Conservation (phyloP, 257 asterid genomes). For the Salvia hispanica region DNA sequence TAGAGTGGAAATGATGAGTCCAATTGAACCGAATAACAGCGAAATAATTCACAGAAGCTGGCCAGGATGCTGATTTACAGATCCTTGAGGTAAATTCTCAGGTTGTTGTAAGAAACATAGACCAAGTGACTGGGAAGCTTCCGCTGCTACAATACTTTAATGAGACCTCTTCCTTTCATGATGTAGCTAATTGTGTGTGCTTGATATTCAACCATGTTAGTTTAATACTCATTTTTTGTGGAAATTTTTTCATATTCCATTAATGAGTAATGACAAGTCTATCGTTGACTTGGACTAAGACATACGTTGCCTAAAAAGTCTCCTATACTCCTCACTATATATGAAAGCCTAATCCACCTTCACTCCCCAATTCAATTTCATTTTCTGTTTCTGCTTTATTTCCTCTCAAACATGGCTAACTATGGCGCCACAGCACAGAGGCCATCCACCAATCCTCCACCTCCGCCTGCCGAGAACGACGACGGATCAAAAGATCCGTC, state of each 20-base stretch:
- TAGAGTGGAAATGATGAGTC: no score
- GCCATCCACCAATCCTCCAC: slow-evolving; percentile 36
- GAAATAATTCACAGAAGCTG: slow-evolving; percentile 55
- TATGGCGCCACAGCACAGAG: slow-evolving; percentile 53
- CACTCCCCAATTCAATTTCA: not conserved
- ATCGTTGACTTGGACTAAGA: no score
- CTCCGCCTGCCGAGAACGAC: slow-evolving; percentile 22
- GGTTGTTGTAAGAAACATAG: slow-evolving; percentile 13
- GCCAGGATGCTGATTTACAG: slow-evolving; percentile 63
- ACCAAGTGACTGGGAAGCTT: not conserved
- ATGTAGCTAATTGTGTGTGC: not conserved
- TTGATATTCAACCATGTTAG: not conserved
- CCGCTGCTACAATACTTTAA: not conserved
- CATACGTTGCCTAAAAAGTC: no score
- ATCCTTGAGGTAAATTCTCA: slow-evolving; percentile 19
- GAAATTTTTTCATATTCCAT: not conserved
- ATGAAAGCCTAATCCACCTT: not conserved
- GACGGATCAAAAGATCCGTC: slow-evolving; percentile 28
- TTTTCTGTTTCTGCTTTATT: not conserved
- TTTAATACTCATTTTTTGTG: not conserved
- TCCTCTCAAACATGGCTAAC: slow-evolving; percentile 43
- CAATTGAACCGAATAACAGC: slow-evolving; percentile 21
- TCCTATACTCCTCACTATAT: not conserved
- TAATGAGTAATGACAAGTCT: no score
- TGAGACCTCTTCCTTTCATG: not conserved